phyloP scores from a whole-genome alignment of 345 rosid species.

The Lepidium didymum region DNA sequence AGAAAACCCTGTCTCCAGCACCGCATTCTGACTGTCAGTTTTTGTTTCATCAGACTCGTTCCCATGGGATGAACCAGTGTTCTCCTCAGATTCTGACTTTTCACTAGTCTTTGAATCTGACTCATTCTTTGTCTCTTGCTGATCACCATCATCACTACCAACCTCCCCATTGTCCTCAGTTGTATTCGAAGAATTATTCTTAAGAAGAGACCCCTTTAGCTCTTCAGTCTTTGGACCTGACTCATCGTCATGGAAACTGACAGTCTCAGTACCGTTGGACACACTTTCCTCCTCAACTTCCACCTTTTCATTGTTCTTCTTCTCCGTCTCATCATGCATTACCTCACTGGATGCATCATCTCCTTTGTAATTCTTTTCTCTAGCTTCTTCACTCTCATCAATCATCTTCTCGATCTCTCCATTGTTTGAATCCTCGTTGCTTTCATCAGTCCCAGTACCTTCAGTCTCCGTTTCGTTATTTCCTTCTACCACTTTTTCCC shows the following conservation, averaged over 20 bases:
- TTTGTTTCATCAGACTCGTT: constrained; percentile 9
- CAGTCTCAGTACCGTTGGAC: constrained; percentile 17
- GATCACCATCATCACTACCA: constrained; percentile 21
- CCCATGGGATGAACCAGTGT: constrained; percentile 13
- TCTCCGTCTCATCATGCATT: constrained; percentile 42
- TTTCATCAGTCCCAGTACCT: constrained; percentile 1
- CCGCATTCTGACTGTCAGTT: constrained; percentile 27
- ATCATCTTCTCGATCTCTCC: neutral
- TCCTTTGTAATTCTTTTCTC: constrained; percentile 74
- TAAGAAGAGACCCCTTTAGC: constrained; percentile 15
- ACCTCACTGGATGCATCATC: constrained; percentile 85
- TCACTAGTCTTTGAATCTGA: constrained; percentile 10
- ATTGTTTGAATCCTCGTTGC: neutral
- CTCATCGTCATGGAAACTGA: constrained; percentile 28
- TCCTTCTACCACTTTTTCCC: neutral
- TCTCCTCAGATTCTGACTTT: constrained; percentile 19
- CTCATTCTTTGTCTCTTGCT: constrained; percentile 23
- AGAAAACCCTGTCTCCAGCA: constrained; percentile 30
- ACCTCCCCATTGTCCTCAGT: constrained; percentile 13
- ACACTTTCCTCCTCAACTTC: constrained; percentile 31
- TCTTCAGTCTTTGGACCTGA: constrained; percentile 33
- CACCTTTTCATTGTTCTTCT: neutral
- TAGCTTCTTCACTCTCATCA: constrained; percentile 44
- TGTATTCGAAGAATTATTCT: constrained; percentile 10
- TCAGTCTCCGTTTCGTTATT: constrained; percentile 2